Percentiles rank a stretch among this genome's conserved stretches.
phyloP scores from a whole-genome alignment of 495 filamentous ascomycete genomes.

The Jackrogersella multiformis region DNA sequence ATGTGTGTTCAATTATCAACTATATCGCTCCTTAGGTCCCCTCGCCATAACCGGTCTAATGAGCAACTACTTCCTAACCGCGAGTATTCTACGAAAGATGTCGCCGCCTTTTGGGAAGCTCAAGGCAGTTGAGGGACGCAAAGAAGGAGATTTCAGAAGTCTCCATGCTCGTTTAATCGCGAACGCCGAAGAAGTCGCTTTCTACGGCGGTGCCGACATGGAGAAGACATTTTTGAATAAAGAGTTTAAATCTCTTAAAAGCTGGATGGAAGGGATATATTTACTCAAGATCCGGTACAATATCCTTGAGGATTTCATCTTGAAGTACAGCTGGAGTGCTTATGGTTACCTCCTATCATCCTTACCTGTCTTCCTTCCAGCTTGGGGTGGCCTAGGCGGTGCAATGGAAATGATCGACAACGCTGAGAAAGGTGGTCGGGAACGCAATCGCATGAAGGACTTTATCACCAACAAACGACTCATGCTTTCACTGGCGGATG shows the following conservation, averaged over 20 bases:
- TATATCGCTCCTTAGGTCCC: conserved; percentile 90
- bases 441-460: conserved; percentile 91
- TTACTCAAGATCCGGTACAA: conserved; percentile 96
- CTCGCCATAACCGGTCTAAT: conserved; percentile 86
- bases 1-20: conserved; percentile 95
- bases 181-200: conserved; percentile 98
- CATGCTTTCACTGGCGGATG: conserved; percentile 97
- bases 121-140: conserved; percentile 91
- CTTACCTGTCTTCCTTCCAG: conserved; percentile 91
- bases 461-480: conserved; percentile 99
- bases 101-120: conserved; percentile 96
- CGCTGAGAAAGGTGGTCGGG: conserved; percentile 63
- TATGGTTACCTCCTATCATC: conserved; percentile 95
- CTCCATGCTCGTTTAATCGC: conserved; percentile 91
- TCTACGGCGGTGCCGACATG: conserved; percentile 94
- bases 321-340: conserved; percentile 98
- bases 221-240: conserved; percentile 88
- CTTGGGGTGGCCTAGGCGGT: conserved; percentile 87
- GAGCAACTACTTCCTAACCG: conserved; percentile 91
- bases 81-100: conserved; percentile 82
- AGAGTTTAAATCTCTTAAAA: conserved; percentile 89
- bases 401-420: conserved; percentile 66
- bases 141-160: conserved; percentile 92
- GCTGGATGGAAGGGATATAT: conserved; percentile 97
- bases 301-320: conserved; percentile 96